Percentiles rank a stretch among this genome's conserved stretches.
phyloP scores from a whole-genome alignment of 371 early-diverging fungal species.

The Apophysomyces ossiformis region DNA sequence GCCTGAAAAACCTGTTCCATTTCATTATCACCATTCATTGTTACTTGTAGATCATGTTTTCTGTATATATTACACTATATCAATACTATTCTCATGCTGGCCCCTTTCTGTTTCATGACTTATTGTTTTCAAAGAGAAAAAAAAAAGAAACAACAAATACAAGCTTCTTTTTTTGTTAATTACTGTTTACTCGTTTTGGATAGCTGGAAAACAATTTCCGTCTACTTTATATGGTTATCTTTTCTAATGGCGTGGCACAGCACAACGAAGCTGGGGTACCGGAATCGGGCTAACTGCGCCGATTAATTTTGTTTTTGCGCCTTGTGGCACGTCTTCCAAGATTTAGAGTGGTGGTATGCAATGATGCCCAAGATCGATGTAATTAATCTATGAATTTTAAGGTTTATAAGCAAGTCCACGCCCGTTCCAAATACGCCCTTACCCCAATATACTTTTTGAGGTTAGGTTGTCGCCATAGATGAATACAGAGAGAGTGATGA shows the following conservation, averaged over 20 bases:
- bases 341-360: constrained; percentile 59
- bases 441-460: constrained; percentile 53
- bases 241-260: constrained; percentile 8
- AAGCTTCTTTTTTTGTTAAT: constrained; percentile 8
- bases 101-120: constrained; percentile 7
- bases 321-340: constrained; percentile 32
- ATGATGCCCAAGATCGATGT: constrained; percentile 64
- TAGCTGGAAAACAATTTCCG: neutral
- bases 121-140: constrained; percentile 6
- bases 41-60: constrained; percentile 8
- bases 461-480: constrained; percentile 62
- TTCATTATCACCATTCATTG: neutral
- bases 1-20: constrained; percentile 1
- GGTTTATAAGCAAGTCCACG: neutral
- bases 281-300: constrained; percentile 6
- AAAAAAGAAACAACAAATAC: constrained; percentile 3
- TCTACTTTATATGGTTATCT: constrained; percentile 5
- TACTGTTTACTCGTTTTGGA: constrained; percentile 6
- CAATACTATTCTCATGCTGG: neutral
- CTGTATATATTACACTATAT: neutral
- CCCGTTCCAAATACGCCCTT: constrained; percentile 15
- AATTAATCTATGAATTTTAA: constrained; percentile 40
- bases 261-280: constrained; percentile 5
- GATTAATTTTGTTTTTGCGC: constrained; percentile 32
- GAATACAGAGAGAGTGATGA: constrained; percentile 53